These are phyloP conservation scores for Coprinopsis strossmayeri DNA, from an alignment of 768 basidiomycete genomes.

Conservation along the genomic window DNA sequence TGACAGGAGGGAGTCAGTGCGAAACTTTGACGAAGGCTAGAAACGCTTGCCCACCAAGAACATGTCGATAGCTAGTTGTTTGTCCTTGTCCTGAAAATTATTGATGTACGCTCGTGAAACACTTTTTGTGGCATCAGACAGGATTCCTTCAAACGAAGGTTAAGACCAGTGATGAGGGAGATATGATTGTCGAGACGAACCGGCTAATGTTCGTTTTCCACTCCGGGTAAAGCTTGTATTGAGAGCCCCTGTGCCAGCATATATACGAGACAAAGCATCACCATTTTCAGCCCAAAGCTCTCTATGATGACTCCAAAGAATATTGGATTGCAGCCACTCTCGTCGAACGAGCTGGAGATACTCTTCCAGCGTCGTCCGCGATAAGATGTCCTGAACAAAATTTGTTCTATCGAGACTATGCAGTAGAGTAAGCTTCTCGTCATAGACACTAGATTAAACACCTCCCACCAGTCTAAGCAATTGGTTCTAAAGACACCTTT, in stretches of 20 bases:
- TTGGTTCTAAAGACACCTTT: conserved; percentile 91
- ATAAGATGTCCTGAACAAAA: conserved; percentile 93
- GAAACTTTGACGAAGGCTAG: conserved; percentile 2
- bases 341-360: conserved; percentile 75
- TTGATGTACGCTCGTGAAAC: conserved; percentile 95
- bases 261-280: conserved; percentile 87
- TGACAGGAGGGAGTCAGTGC: conserved; percentile 24
- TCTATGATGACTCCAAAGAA: conserved; percentile 82
- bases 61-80: conserved; percentile 93
- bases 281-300: conserved; percentile 98
- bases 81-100: conserved; percentile 93
- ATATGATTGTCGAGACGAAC: conserved; percentile 27
- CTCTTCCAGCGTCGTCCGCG: conserved; percentile 71
- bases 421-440: conserved; percentile 2
- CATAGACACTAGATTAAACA: conserved; percentile 4
- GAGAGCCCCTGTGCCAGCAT: conserved; percentile 88
- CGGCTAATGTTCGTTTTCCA: conserved; percentile 90
- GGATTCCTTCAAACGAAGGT: conserved; percentile 46
- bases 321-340: conserved; percentile 62
- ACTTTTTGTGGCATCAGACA: conserved; percentile 96
- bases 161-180: conserved; percentile 6
- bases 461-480: conserved; percentile 82
- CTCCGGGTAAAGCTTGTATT: conserved; percentile 95
- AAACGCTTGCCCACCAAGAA: conserved; percentile 59
- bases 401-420: conserved; percentile 92